Conservation (phyloP, 2,329 filamentous ascomycete genomes). For the Myriosclerotinia scirpicola region DNA sequence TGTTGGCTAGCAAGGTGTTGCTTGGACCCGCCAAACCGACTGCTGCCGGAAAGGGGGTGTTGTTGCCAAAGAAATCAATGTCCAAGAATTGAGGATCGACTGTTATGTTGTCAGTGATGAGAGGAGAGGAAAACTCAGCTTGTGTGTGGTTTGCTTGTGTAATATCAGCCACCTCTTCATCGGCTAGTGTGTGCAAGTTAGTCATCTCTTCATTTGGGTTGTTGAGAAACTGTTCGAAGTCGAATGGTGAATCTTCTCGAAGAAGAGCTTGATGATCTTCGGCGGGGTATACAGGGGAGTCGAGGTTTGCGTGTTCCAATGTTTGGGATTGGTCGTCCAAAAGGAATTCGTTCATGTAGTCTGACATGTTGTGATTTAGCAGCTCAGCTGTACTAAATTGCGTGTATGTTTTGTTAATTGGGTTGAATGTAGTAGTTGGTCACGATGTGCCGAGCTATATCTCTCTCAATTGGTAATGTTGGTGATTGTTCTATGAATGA, state of each 20-base stretch:
- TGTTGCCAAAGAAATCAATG: background rate
- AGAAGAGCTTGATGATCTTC: background rate
- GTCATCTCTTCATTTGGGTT: background rate
- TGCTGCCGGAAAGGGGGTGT: background rate
- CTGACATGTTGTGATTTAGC: conserved; percentile 19
- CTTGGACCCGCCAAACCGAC: background rate
- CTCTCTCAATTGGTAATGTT: conserved; percentile 3
- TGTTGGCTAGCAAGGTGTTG: background rate
- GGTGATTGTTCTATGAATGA: background rate
- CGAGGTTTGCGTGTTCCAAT: background rate
- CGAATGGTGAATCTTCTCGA: background rate
- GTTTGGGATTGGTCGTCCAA: background rate
- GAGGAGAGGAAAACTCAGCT: conserved; percentile 14
- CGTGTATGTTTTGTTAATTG: background rate
- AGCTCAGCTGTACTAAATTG: conserved; percentile 27
- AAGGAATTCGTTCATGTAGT: background rate
- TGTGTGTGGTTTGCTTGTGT: background rate
- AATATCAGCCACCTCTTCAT: background rate
- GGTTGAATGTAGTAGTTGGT: background rate
- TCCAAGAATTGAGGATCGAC: background rate
- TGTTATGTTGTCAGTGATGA: conserved; percentile 12
- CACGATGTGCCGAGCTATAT: background rate
- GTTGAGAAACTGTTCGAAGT: background rate
- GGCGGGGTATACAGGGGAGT: background rate
- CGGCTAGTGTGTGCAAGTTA: background rate